Evolutionary conservation across 2,329 filamentous ascomycete genomes (phyloP).

Genomic region (Apiospora kogelbergensis): DNA sequence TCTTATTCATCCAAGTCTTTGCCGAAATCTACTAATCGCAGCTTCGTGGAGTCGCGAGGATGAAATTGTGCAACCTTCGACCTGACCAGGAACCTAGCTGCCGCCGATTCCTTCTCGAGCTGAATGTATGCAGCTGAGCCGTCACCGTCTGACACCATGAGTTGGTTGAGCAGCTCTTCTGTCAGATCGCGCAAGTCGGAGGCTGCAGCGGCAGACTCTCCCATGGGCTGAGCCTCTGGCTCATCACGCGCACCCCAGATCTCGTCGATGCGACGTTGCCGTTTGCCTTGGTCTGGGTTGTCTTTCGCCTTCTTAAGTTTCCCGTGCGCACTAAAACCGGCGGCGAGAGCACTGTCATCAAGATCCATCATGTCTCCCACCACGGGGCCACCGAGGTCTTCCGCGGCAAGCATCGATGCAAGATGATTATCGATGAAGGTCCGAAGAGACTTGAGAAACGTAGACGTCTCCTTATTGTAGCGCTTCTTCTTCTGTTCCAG

Average conservation of each 20-base stretch:
- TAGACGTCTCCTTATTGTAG: conserved; percentile 61
- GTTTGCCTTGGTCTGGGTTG: conserved; percentile 45
- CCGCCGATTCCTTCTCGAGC: conserved; percentile 60
- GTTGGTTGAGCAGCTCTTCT: conserved; percentile 59
- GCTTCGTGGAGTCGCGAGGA: conserved; percentile 58
- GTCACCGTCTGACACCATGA: conserved; percentile 54
- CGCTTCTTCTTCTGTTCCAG: conserved; percentile 57
- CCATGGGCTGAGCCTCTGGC: conserved; percentile 24
- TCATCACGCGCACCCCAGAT: conserved; percentile 51
- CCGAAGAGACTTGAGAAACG: conserved; percentile 63
- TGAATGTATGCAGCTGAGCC: conserved; percentile 58
- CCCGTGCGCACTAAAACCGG: conserved; percentile 60
- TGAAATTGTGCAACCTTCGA: conserved; percentile 68
- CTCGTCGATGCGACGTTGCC: conserved; percentile 62
- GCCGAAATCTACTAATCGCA: conserved; percentile 64
- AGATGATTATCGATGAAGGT: conserved; percentile 71
- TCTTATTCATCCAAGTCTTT: conserved; percentile 56
- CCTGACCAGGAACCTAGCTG: conserved; percentile 62
- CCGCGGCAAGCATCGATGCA: conserved; percentile 75
- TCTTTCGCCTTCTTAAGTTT: conserved; percentile 51
- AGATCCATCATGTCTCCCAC: conserved; percentile 73
- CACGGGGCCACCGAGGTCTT: conserved; percentile 80
- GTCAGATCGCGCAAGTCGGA: conserved; percentile 60
- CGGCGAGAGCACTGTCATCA: conserved; percentile 57
- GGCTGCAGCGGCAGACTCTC: conserved; percentile 49